Evolutionary conservation across 495 filamentous ascomycete species (phyloP), one percentile per base, ranked within the genome.

Genomic region (Penicillium bialowiezense): DNA sequence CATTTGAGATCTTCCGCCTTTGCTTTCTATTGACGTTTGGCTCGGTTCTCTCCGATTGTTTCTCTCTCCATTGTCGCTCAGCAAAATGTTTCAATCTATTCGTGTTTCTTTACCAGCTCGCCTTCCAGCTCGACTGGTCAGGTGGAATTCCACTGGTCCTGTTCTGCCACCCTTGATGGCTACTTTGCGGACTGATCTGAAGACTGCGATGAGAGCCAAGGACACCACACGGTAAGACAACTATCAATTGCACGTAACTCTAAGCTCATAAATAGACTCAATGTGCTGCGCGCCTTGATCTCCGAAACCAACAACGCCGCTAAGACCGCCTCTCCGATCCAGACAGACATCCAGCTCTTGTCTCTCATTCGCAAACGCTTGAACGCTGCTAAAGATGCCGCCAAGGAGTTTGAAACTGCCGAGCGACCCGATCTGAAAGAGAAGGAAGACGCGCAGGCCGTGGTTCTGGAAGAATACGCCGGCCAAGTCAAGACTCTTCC

Each of bases 221-320:
- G 80, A 86, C 51, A 78, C 64, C 18, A 56, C 68, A 20, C 73
- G 77, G 77, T 79, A 64, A 17, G 59, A 24, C 32, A 29, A 5
- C 9, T 7, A 29, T 9, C 17, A 5, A 21, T 7, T 41, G 4
- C 14, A 23, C 23, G 24, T 13, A 10, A 44, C 24, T 31, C 6
- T 8, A 23, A 32, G 24, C 45, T 48, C 38, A 48, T 48, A 1
- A 24, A 18, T 34, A 81, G 76, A 50, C 55, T 80, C 12, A 77
- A 80, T 53, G 82, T 86, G 21, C 70, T 88, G 14, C 79, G 82
- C 36, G 68, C 75, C 32, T 48, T 86, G 43, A 74, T 86, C 34
- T 76, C 83, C 39, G 81, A 84, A 49, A 77, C 80, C 46, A 86
- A 82, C 48, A 85, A 83, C 51, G 70, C 78, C 8, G 74, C 77